Evolutionary conservation across 129 eudicot genomes (phyloP).

Genomic region (Oenanthe sinensis): DNA sequence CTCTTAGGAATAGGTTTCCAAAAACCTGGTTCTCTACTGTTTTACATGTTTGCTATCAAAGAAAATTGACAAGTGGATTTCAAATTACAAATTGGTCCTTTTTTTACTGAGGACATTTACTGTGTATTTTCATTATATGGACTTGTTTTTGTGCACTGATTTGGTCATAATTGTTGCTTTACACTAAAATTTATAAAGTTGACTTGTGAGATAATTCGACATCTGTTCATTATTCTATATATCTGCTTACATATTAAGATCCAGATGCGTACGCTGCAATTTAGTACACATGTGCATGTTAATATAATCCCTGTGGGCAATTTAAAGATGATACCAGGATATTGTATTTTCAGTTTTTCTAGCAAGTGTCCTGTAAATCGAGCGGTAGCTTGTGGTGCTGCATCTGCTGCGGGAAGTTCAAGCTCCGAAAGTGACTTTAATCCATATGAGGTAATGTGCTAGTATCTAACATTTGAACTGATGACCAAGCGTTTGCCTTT

Average conservation of each 20-base stretch:
- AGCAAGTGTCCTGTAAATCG: slow-evolving; percentile 20
- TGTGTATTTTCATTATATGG: background rate
- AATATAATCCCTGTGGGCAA: background rate
- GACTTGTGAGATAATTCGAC: background rate
- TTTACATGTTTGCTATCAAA: background rate
- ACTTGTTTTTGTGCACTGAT: background rate
- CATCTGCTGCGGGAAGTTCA: slow-evolving; percentile 80
- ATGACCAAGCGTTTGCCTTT: background rate
- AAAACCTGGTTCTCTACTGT: background rate
- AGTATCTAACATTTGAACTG: background rate
- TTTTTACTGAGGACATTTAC: background rate
- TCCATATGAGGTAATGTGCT: slow-evolving; percentile 63
- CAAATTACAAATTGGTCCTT: background rate
- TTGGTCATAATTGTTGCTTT: background rate
- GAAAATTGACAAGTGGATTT: background rate
- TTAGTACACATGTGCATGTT: background rate
- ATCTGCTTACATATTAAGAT: background rate
- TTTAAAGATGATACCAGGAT: slow-evolving; percentile 8
- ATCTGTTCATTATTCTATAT: background rate
- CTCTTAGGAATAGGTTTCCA: background rate
- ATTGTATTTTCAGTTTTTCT: slow-evolving; percentile 30
- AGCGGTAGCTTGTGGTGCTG: slow-evolving; percentile 51
- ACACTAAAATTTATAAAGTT: background rate
- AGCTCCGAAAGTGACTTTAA: slow-evolving; percentile 56
- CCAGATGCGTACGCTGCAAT: background rate